A percentile compares a stretch with the other conserved stretches of the same genome.
Evolutionary conservation across 176 grass and related monocot genomes (phyloP).

Genomic region (Lolium multiflorum): DNA sequence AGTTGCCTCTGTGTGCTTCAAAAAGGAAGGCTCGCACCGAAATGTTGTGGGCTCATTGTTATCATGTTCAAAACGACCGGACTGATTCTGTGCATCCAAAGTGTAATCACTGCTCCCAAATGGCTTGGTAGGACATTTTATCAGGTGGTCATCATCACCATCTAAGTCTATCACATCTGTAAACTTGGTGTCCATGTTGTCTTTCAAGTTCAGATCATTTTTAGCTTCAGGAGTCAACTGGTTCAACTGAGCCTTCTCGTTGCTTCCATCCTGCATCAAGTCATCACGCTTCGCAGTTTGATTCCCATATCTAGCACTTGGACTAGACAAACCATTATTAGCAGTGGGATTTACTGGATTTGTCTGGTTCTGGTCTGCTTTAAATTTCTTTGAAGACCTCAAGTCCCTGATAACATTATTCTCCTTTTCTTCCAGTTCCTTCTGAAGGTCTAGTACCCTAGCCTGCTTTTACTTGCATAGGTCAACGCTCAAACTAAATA

Average conservation of each 20-base stretch:
- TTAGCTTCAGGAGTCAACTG: not conserved
- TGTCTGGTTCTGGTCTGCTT: slow-evolving; percentile 54
- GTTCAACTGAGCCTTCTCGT: not conserved
- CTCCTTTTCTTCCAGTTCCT: slow-evolving; percentile 81
- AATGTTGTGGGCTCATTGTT: slow-evolving; percentile 10
- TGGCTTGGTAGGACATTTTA: slow-evolving; percentile 28
- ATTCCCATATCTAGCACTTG: slow-evolving; percentile 29
- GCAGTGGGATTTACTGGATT: slow-evolving; percentile 33
- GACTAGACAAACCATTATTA: slow-evolving; percentile 14
- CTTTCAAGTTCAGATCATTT: slow-evolving; percentile 33
- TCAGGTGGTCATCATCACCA: slow-evolving; percentile 27
- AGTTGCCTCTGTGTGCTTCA: slow-evolving; percentile 9
- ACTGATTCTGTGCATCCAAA: slow-evolving; percentile 14
- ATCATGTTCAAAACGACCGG: slow-evolving; percentile 24
- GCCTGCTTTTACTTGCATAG: slow-evolving; percentile 45
- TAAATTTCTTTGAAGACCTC: slow-evolving; percentile 75
- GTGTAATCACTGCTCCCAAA: slow-evolving; percentile 3
- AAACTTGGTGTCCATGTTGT: slow-evolving; percentile 18
- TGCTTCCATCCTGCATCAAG: slow-evolving; percentile 29
- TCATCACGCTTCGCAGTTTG: slow-evolving; percentile 28
- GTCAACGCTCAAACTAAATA: slow-evolving; percentile 7
- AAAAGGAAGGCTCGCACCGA: slow-evolving; percentile 21
- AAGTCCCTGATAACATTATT: slow-evolving; percentile 76
- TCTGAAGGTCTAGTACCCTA: slow-evolving; percentile 69
- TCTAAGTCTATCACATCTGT: slow-evolving; percentile 51